Conservation (phyloP, 2,329 filamentous ascomycete genomes). For the Aspergillus tanneri region DNA sequence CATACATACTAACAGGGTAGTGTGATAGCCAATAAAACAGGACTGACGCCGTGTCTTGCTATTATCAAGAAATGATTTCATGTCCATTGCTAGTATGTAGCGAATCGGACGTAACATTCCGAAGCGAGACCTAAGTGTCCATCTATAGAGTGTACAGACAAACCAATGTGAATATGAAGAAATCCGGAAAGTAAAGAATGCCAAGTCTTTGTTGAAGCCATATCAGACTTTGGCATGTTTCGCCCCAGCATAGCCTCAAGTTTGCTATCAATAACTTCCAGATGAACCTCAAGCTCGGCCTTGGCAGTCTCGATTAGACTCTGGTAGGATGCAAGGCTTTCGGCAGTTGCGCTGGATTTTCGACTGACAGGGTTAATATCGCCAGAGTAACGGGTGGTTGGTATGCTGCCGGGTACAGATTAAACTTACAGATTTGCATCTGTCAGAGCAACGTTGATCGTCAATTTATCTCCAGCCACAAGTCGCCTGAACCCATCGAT, state of each 20-base stretch:
- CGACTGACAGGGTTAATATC: conserved; percentile 27
- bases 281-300: conserved; percentile 27
- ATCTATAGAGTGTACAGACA: no score
- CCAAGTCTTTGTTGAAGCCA: no score
- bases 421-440: conserved; percentile 43
- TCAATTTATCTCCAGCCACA: conserved; percentile 45
- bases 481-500: conserved; percentile 44
- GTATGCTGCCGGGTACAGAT: not conserved
- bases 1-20: no score
- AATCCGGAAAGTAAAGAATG: no score
- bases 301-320: conserved; percentile 26
- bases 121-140: no score
- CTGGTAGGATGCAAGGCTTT: conserved; percentile 27
- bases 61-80: no score
- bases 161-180: no score
- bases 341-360: conserved; percentile 32
- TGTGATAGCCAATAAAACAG: no score
- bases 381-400: not conserved
- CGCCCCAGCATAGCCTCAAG: conserved; percentile 25
- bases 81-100: no score
- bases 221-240: no score
- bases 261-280: conserved; percentile 31
- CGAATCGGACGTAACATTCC: no score
- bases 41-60: no score
- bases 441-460: conserved; percentile 44